Conservation (phyloP, 225 moss, liverwort and hornwort genomes). For the Anthoceros angustus region DNA sequence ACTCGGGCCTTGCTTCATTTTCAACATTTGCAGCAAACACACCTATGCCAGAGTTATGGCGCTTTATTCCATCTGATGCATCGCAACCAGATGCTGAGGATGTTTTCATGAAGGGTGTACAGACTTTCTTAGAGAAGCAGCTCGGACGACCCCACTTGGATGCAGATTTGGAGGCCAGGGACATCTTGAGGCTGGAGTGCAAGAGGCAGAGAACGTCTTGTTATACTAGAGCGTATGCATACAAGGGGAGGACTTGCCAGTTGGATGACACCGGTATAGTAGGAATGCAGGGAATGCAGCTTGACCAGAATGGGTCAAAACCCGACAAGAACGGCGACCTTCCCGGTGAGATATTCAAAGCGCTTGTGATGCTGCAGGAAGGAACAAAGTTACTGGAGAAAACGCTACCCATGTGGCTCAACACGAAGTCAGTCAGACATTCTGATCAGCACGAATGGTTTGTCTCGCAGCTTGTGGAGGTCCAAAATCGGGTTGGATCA, state of each 20-base stretch:
- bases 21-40: conserved; percentile 65
- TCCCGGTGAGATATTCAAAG: conserved; percentile 37
- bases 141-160: conserved; percentile 22
- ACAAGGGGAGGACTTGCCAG: conserved; percentile 30
- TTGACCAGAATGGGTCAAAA: conserved; percentile 10
- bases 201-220: conserved; percentile 33
- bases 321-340: conserved; percentile 9
- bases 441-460: conserved; percentile 30
- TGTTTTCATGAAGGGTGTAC: conserved; percentile 46
- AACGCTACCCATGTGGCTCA: conserved; percentile 27
- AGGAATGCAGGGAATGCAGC: conserved; percentile 22
- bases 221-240: conserved; percentile 21
- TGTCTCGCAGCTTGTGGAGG: conserved; percentile 29
- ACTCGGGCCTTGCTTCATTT: conserved; percentile 63
- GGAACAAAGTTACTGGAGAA: conserved; percentile 25
- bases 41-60: conserved; percentile 70
- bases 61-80: conserved; percentile 60
- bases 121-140: conserved; percentile 53
- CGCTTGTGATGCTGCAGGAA: conserved; percentile 44
- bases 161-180: conserved; percentile 33
- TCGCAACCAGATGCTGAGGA: conserved; percentile 29
- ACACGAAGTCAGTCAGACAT: conserved; percentile 18
- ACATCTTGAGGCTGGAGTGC: conserved; percentile 40
- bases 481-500: conserved; percentile 30
- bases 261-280: conserved; percentile 27